Evolutionary conservation across 1,139 yeast genomes (phyloP), one percentile per base, ranked within the genome.

Genomic region (Geotrichum klebahnii): DNA sequence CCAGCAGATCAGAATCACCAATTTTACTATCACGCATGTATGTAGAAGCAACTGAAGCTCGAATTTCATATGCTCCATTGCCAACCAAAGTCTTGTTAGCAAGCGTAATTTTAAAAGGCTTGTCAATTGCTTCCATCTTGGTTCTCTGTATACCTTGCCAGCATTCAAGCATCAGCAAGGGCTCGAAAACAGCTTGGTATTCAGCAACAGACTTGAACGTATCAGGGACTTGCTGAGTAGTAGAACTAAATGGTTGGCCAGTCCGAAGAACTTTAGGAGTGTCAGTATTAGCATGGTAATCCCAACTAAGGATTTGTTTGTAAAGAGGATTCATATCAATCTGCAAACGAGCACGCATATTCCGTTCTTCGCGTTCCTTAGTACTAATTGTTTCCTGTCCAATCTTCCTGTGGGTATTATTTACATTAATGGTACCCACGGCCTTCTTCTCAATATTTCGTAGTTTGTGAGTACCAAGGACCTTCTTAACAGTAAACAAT

Each of bases 111-210:
- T 78, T 77, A 63, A 92, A 84, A 0, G 96, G 90, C 53, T 80
- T 82, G 26, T 78, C 79, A 1, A 76, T 75, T n/a, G 40, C 48
- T 20, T 87, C 79, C 48, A 78, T 79, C 58, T 84, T 82, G 0
- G 92, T 80, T 2, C 87, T 76, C 56, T 81, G 83, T 32, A 94
- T 78, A 0, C 89, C 86, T 62, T 90, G 96, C 97, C 97, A 94
- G 57, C 96, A 86, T 70, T 94, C 98, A 42, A 90, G 70, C 68
- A 90, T 71, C 43, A 94, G 70, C 43, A 94, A 71, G 0, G 98
- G 97, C 58, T 82, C 88, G 62, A 87, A 84, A 0, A 78, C 73
- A 33, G 73, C 70, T 45, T 76, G 77, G 62, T 94, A 94, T 4
- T 84, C 88, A 14, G 70, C 72, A 1, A 82, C 81, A 51, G 78